Conservation (phyloP, 345 rosid genomes). For the Aquilaria yunnanensis region DNA sequence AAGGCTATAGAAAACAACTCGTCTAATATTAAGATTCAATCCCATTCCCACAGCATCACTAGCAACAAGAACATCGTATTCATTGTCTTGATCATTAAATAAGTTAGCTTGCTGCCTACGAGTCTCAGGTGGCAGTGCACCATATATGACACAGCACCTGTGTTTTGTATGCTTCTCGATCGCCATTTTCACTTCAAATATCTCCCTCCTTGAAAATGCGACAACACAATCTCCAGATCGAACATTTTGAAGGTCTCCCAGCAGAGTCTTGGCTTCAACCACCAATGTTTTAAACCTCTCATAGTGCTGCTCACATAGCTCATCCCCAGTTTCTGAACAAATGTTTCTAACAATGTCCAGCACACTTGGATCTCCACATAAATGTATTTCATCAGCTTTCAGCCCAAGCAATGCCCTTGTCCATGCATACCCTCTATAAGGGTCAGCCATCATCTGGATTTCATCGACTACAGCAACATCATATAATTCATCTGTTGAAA, state of each 20-base stretch:
- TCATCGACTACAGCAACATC: conserved; percentile 94
- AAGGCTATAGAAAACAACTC: conserved; percentile 74
- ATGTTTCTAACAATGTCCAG: conserved; percentile 66
- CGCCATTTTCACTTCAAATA: conserved; percentile 84
- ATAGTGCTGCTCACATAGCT: conserved; percentile 72
- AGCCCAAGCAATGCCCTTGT: conserved; percentile 85
- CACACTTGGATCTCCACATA: conserved; percentile 96
- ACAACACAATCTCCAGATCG: conserved; percentile 88
- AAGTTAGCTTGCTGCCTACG: conserved; percentile 88
- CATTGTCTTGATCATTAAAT: conserved; percentile 83
- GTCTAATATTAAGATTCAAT: conserved; percentile 83
- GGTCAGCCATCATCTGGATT: conserved; percentile 85
- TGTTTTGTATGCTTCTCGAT: conserved; percentile 79
- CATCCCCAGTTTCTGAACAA: conserved; percentile 87
- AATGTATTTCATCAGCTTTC: conserved; percentile 93
- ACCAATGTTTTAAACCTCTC: conserved; percentile 83
- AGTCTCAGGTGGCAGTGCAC: conserved; percentile 95
- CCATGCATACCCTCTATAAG: conserved; percentile 86
- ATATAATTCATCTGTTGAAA: conserved; percentile 61
- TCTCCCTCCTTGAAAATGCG: conserved; percentile 93
- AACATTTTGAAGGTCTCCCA: conserved; percentile 71
- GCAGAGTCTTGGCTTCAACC: conserved; percentile 79
- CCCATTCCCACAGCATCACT: conserved; percentile 99
- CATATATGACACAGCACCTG: conserved; percentile 92
- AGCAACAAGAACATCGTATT: conserved; percentile 90